Conservation (phyloP, 106 monocot species). For the Triglochin maritima region DNA sequence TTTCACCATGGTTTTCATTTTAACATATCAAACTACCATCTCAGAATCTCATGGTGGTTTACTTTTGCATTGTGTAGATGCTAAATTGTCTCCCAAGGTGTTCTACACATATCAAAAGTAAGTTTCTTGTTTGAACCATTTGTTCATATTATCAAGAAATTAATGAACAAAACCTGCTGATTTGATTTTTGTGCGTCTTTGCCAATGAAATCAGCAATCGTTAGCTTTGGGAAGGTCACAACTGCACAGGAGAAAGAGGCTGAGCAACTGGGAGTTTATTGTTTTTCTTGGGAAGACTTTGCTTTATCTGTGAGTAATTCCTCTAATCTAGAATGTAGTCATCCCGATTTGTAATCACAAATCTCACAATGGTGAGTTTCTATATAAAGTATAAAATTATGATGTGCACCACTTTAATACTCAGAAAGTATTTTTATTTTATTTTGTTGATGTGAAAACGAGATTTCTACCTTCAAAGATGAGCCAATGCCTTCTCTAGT, state of each 20-base stretch:
- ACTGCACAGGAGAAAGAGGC: slow-evolving; percentile 48
- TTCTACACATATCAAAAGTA: slow-evolving; percentile 50
- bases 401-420: too few relatives aligned
- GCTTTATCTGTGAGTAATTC: slow-evolving; percentile 34
- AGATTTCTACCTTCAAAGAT: too few relatives aligned
- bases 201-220: slow-evolving; percentile 43
- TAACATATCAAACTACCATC: too few relatives aligned
- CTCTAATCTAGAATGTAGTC: neutral
- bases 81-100: slow-evolving; percentile 41
- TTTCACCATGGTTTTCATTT: neutral
- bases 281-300: slow-evolving; percentile 95
- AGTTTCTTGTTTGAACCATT: slow-evolving; percentile 5
- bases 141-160: neutral
- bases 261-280: slow-evolving; percentile 45
- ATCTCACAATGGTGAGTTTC: too few relatives aligned
- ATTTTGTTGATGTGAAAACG: too few relatives aligned
- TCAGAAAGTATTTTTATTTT: too few relatives aligned
- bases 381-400: too few relatives aligned
- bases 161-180: neutral
- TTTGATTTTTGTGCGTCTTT: slow-evolving; percentile 1
- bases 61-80: slow-evolving; percentile 26
- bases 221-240: slow-evolving; percentile 66
- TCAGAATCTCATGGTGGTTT: neutral
- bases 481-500: too few relatives aligned
- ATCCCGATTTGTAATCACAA: neutral